Evolutionary conservation across 2,329 filamentous ascomycete genomes (phyloP), one percentile per base, ranked within the genome.

Genomic region (Pleurostoma richardsiae): DNA sequence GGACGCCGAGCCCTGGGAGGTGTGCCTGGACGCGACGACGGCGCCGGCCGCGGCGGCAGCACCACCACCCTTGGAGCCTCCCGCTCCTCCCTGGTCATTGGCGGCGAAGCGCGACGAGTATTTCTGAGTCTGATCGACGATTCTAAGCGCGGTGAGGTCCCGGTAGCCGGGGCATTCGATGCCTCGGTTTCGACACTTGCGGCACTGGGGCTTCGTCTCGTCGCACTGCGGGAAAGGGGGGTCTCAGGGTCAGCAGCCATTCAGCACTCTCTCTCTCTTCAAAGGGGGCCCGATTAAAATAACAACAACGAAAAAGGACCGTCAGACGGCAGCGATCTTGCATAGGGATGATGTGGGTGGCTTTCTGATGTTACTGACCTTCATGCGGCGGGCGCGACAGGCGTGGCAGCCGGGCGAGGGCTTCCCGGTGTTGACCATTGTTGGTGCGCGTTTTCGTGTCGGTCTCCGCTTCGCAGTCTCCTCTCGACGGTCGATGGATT

Each of bases 101-200:
- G 42, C 49, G 5, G 49, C 49, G 42, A 51, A 51, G 36, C 49
- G 49, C 2, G 49, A 47, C 40, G 47, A 47, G 27, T 49, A 47
- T 40, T 51, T 51, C 30, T 51, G 47, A 4, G 49, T 51, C 47
- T 51, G 47, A 39, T 51, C 49, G 10, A 51, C 49, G n/a, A 51
- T 51, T 40, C 49, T 43, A 27, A 51, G 31, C 30, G 49, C 49
- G 30, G 49, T 51, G 30, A 49, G 49, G 11, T 51, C 49, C 26
- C 49, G 47, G 28, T 51, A 51, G 38, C 49, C 49, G 4, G 49
- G 49, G 5, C 49, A 51, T n/a, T 49, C 47, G 47, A 47, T 49
- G 31, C 49, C 49, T 26, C 49, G 43, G 29, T 51, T 51, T 28
- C 49, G 36, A 10, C 49, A 51, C 45, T 51, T 51, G 27, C 49